These are phyloP conservation scores for Solanum paucissectum DNA, from an alignment of 257 asterid genomes.

Conservation along the genomic window DNA sequence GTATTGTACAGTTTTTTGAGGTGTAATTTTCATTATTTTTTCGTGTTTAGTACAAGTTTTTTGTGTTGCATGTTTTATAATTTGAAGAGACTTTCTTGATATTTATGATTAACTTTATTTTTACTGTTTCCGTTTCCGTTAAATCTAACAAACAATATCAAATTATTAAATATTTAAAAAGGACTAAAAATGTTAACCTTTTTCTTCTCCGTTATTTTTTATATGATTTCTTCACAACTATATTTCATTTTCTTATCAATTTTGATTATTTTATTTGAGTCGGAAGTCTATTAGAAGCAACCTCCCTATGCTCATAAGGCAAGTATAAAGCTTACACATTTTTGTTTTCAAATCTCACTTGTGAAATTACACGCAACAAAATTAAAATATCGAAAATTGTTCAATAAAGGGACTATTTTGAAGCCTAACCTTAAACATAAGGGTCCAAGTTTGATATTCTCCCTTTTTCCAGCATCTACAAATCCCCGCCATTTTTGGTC, in stretches of 20 bases:
- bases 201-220: neutral
- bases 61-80: neutral
- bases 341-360: too few relatives aligned
- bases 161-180: neutral
- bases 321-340: too few relatives aligned
- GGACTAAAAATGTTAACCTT: neutral
- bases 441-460: neutral
- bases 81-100: neutral
- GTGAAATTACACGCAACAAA: too few relatives aligned
- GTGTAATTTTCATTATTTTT: neutral
- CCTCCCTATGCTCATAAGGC: neutral
- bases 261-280: too few relatives aligned
- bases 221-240: neutral
- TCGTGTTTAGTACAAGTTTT: too few relatives aligned
- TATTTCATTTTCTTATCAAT: neutral
- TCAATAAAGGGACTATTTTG: neutral
- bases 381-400: neutral
- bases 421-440: neutral
- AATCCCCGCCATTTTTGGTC: neutral
- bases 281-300: neutral
- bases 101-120: neutral
- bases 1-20: neutral
- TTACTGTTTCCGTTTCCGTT: neutral
- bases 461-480: neutral
- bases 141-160: neutral